Evolutionary conservation across 306 rosid genomes (phyloP), one percentile per base, ranked within the genome.

Genomic region (Glycine latifolia): DNA sequence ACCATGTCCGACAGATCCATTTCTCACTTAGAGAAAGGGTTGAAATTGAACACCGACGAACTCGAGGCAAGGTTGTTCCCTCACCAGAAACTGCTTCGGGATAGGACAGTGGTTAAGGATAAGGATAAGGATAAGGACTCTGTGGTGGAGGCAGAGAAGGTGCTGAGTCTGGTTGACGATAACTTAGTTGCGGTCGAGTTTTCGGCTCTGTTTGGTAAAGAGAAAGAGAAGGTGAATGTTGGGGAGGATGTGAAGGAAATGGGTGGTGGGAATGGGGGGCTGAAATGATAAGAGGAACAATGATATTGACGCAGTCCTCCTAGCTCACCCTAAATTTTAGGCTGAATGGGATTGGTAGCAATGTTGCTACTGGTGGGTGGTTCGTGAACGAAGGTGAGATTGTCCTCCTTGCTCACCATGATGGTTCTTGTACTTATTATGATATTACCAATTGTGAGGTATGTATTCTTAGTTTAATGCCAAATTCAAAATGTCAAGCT

Each of bases 391-490:
- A 96, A 86, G 99, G 99, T 48, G 99, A 96, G 69, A 92, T 97
- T 2, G 98, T 90, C 14, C 89, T 95, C 61, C 97, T 96, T 75
- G 89, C 99, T 86, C 97, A 93, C 54, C 88, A 89, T 56, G 98
- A 96, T 79, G 93, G 92, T 73, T 88, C 97, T 1, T 96, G 99
- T 86, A 86, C 97, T 47, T 91, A 88, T 84, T 89, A 91, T 81
- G 99, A 96, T 83, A 86, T 96, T 37, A 88, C 92, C 59, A 96
- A 96, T 72, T 83, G 82, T 1, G 99, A 96, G 99, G 99, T 96
- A 89, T 69, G 48, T 33, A 0, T 50, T 71, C 8, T 52, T 50
- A 3, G 2, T 78, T 47, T 14, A 1, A 33, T 63, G 44, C 13
- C 13, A 11, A 4, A 62, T 62, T 62, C 68, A 11, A 63, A 54